Percentiles rank a stretch among this genome's conserved stretches.
phyloP scores from a whole-genome alignment of 805 yeast species.

The Starmerella stigmatis region DNA sequence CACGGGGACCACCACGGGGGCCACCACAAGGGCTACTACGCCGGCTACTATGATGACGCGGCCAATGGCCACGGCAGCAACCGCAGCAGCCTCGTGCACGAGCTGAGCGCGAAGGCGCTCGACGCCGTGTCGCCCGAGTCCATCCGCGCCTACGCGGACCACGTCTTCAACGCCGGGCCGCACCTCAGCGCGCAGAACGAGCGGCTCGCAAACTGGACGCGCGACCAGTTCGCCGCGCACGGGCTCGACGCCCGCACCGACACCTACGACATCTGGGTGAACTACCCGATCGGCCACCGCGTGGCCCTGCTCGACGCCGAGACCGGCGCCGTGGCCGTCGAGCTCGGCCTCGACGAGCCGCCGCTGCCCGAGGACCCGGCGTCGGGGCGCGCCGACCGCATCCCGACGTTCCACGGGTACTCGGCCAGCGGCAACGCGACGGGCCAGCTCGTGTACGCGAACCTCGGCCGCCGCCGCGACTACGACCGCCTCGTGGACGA shows the following conservation, averaged over 20 bases:
- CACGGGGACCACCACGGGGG: too few species aligned
- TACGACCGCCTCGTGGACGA: slow-evolving; percentile 39
- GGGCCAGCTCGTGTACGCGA: slow-evolving; percentile 53
- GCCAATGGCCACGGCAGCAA: background rate
- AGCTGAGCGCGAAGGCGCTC: slow-evolving; percentile 3
- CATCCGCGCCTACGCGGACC: slow-evolving; percentile 16
- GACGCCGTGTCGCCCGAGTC: slow-evolving; percentile 14
- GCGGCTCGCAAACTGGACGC: slow-evolving; percentile 45
- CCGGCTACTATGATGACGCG: background rate
- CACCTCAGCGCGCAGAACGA: slow-evolving; percentile 33
- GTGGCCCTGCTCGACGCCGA: slow-evolving; percentile 36
- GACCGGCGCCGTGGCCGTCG: slow-evolving; percentile 32
- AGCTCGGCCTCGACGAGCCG: slow-evolving; percentile 47
- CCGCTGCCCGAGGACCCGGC: slow-evolving; percentile 44
- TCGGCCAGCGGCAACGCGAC: slow-evolving; percentile 69
- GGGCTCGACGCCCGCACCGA: slow-evolving; percentile 49
- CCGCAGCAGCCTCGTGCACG: slow-evolving; percentile 1
- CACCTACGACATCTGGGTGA: slow-evolving; percentile 50
- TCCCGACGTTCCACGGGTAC: slow-evolving; percentile 69
- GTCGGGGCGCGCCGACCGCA: slow-evolving; percentile 37
- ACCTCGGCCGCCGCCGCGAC: slow-evolving; percentile 57
- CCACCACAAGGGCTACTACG: background rate
- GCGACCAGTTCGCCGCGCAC: slow-evolving; percentile 45
- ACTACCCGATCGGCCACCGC: slow-evolving; percentile 49
- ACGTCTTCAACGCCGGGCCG: slow-evolving; percentile 27